Conservation (phyloP, 2,329 filamentous ascomycete species). For the Alternaria infectoria region DNA sequence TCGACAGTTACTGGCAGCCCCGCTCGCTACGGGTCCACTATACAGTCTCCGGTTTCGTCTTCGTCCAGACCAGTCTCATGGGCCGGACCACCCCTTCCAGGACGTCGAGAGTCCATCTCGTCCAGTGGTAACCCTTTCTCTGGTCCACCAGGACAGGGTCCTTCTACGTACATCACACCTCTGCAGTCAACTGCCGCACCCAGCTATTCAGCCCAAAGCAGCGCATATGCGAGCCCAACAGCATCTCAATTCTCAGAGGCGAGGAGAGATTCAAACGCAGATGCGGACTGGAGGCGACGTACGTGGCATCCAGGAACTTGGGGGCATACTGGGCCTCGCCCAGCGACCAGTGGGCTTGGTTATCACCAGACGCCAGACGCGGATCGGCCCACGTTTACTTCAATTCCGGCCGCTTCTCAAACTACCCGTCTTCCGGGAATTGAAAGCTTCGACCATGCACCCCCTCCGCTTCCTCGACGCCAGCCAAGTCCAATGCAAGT, state of each 20-base stretch:
- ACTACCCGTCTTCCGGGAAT: slow-evolving; percentile 82
- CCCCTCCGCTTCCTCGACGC: slow-evolving; percentile 68
- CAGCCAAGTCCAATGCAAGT: slow-evolving; percentile 79
- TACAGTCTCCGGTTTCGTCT: slow-evolving; percentile 75
- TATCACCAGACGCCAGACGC: slow-evolving; percentile 69
- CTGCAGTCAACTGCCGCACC: slow-evolving; percentile 62
- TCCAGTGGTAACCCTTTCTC: slow-evolving; percentile 78
- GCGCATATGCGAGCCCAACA: slow-evolving; percentile 71
- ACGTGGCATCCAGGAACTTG: slow-evolving; percentile 88
- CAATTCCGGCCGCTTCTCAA: slow-evolving; percentile 62
- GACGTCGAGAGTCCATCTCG: slow-evolving; percentile 81
- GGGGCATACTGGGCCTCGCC: slow-evolving; percentile 58
- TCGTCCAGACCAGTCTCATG: slow-evolving; percentile 75
- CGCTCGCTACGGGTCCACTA: slow-evolving; percentile 66
- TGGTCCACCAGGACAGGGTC: slow-evolving; percentile 65
- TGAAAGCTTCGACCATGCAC: slow-evolving; percentile 84
- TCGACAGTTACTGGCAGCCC: slow-evolving; percentile 79
- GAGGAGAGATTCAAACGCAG: slow-evolving; percentile 71
- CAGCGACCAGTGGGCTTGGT: slow-evolving; percentile 74
- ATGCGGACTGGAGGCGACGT: slow-evolving; percentile 80
- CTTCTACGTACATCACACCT: slow-evolving; percentile 63
- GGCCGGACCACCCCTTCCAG: slow-evolving; percentile 71
- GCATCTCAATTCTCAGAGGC: slow-evolving; percentile 67
- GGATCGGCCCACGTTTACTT: slow-evolving; percentile 62
- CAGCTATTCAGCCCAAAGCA: slow-evolving; percentile 64